Conservation (phyloP, 1,139 yeast species). For the Pneumocystis oryctolagi region DNA sequence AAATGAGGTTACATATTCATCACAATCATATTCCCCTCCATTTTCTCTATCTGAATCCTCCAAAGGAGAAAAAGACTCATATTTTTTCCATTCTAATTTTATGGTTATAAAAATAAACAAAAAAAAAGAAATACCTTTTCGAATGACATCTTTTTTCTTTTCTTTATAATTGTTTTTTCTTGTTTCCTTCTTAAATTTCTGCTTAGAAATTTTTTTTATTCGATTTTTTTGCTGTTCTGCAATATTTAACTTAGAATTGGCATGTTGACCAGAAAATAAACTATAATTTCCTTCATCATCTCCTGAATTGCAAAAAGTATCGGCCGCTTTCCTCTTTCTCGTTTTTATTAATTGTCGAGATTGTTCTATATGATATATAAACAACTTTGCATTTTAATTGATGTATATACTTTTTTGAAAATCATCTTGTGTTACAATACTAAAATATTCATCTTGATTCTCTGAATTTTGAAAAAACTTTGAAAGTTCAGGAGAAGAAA, state of each 20-base stretch:
- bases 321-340: neutral
- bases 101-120: neutral
- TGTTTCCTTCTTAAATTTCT: neutral
- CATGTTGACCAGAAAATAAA: neutral
- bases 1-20: neutral
- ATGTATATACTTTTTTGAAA: neutral
- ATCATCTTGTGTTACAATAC: neutral
- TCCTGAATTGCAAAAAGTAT: neutral
- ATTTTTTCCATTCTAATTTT: neutral
- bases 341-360: neutral
- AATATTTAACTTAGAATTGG: neutral
- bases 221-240: neutral
- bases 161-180: neutral
- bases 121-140: neutral
- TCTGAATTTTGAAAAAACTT: neutral
- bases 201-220: neutral
- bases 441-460: neutral
- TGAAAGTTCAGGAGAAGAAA: neutral
- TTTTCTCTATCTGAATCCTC: neutral
- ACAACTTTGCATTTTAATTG: neutral
- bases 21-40: neutral
- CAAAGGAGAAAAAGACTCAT: neutral
- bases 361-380: neutral
- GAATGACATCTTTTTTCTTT: neutral
- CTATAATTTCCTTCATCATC: neutral